phyloP scores from a whole-genome alignment of 805 yeast genomes.

The Kodamaea kaohsiungensis region DNA sequence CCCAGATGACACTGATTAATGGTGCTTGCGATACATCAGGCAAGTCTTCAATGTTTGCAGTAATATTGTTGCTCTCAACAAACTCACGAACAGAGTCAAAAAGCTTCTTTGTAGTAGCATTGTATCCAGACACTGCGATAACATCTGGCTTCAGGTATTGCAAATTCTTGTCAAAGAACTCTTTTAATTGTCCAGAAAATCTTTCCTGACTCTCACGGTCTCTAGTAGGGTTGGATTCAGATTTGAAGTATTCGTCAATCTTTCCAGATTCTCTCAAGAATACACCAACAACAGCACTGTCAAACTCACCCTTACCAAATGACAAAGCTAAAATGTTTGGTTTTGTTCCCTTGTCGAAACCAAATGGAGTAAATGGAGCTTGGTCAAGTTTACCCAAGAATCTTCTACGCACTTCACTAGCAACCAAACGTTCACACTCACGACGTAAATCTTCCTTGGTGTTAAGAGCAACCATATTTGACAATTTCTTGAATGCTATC shows the following conservation, averaged over 20 bases:
- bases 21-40: slow-evolving; percentile 46
- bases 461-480: slow-evolving; percentile 67
- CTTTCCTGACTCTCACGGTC: slow-evolving; percentile 43
- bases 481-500: slow-evolving; percentile 64
- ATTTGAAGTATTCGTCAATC: slow-evolving; percentile 72
- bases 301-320: slow-evolving; percentile 81
- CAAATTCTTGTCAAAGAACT: slow-evolving; percentile 61
- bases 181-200: slow-evolving; percentile 64
- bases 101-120: slow-evolving; percentile 66
- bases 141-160: slow-evolving; percentile 72
- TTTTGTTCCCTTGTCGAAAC: slow-evolving; percentile 73
- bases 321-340: slow-evolving; percentile 84
- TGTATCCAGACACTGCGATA: slow-evolving; percentile 85
- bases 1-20: slow-evolving; percentile 71
- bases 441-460: slow-evolving; percentile 81
- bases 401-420: slow-evolving; percentile 65
- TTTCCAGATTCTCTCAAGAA: slow-evolving; percentile 80
- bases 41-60: slow-evolving; percentile 51
- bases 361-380: slow-evolving; percentile 87
- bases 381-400: slow-evolving; percentile 79
- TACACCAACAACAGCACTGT: slow-evolving; percentile 85
- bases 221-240: slow-evolving; percentile 67
- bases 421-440: slow-evolving; percentile 70
- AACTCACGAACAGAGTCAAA: slow-evolving; percentile 56
- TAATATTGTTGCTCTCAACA: slow-evolving; percentile 55